Base-by-base conservation (phyloP, 2,329 filamentous ascomycete genomes). In the Alternaria sp. region DNA sequence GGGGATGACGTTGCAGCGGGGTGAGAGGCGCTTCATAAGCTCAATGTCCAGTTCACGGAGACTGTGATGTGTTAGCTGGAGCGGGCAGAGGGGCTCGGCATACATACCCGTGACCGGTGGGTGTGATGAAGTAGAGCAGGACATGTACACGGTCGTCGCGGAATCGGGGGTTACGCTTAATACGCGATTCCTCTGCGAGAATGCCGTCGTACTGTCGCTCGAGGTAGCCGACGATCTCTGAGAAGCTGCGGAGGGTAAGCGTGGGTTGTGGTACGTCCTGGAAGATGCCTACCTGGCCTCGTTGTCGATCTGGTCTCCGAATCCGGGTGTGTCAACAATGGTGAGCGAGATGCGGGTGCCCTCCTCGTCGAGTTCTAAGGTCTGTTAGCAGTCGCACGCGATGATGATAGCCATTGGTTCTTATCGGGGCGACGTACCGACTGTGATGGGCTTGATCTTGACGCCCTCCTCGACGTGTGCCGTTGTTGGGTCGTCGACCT, bases 151-250 rank as follows among this genome's bases (percentile, higher is more conserved):
- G 93, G 86, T 99, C 98, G 85, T 99, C 96, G 80, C 96, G 91
- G 91, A 99, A 99, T 79, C 96, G 91, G 75, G 96, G 96, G 86
- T 99, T 99, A 93, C 96, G 96, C 92, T 99, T 99, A 88, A 99
- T 99, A 86, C 96, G 93, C 77, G 96, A 98, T 86, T 99, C 96
- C 85, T 98, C 95, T 67, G 96, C 95, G 75, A 99, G 89, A 87
- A 99, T 98, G 81, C 98, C 94, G 83, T 99, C 96, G 83, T 98
- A 98, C 89, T 99, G 95, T 85, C 95, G 90, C 88, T 99, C 96
- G 77, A 99, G 92, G 84, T 97, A 97, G 73, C 94, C 95, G 73
- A 97, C 94, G 77, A 99, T 99, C 84, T 98, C 96, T 75, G 91
- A 91, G 82, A 99, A 99, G 85, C 93, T 97, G 70, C 13, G 50